Conservation (phyloP, 495 filamentous ascomycete genomes). For the Umbilicaria muhlenbergii region DNA sequence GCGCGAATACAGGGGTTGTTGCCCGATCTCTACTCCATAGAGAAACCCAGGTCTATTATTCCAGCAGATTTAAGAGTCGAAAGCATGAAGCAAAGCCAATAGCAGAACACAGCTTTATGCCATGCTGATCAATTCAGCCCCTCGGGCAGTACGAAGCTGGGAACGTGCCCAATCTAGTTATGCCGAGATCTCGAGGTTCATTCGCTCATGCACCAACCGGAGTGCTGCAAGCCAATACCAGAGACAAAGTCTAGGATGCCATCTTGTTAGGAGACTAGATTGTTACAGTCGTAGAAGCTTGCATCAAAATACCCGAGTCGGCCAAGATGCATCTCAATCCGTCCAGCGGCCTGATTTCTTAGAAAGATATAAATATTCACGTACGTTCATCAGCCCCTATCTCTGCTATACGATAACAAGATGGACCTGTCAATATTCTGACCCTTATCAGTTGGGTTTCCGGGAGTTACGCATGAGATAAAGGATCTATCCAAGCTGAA, state of each 20-base stretch:
- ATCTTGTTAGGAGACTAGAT: no score
- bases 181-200: neutral
- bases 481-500: conserved; percentile 25
- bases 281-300: no score
- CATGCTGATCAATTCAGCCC: neutral
- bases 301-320: no score
- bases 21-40: no score
- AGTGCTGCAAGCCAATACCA: neutral
- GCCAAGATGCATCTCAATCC: no score
- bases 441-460: conserved; percentile 32
- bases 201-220: neutral
- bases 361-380: conserved; percentile 31
- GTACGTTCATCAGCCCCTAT: conserved; percentile 18
- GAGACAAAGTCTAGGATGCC: no score
- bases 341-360: conserved; percentile 16
- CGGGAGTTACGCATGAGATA: conserved; percentile 31
- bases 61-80: no score
- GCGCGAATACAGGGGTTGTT: no score
- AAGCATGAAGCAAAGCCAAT: no score
- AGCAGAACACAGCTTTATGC: no score
- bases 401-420: neutral
- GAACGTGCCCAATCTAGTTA: neutral
- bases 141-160: neutral
- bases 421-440: conserved; percentile 4
- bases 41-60: no score